Conservation (phyloP, 495 filamentous ascomycete genomes). For the Pseudevernia furfuracea region DNA sequence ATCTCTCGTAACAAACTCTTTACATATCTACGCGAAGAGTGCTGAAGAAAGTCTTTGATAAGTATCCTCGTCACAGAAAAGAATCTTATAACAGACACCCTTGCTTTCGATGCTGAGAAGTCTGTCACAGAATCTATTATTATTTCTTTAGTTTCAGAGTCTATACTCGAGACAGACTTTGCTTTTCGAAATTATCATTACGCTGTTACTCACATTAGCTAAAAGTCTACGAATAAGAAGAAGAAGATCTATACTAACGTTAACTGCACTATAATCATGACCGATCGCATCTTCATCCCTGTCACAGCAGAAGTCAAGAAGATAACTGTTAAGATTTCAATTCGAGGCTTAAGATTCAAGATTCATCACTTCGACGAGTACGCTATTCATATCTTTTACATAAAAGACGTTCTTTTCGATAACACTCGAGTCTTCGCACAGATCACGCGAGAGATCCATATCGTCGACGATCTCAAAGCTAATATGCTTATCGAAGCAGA, state of each 20-base stretch:
- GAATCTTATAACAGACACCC: background rate
- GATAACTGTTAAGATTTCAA: background rate
- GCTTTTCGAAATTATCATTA: background rate
- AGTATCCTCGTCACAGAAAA: too few species aligned
- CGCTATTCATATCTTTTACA: background rate
- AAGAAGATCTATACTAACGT: background rate
- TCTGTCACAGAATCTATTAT: background rate
- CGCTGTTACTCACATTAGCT: background rate
- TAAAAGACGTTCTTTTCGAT: background rate
- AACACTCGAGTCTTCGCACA: background rate
- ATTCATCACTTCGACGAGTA: background rate
- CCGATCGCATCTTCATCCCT: background rate
- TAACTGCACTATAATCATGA: background rate
- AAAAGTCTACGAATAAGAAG: background rate
- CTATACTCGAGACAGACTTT: background rate
- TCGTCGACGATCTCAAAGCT: background rate
- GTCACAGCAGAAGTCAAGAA: background rate
- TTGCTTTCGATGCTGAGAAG: background rate
- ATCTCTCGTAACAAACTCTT: slow-evolving; percentile 6
- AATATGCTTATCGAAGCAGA: slow-evolving; percentile 2
- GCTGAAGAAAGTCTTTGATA: background rate
- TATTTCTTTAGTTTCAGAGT: background rate
- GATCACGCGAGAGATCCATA: slow-evolving; percentile 1
- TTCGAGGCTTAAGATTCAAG: background rate
- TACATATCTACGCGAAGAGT: background rate